These are phyloP conservation scores for Pseudogymnoascus sp. DNA, from an alignment of 2,329 filamentous ascomycete genomes.

Conservation along the genomic window DNA sequence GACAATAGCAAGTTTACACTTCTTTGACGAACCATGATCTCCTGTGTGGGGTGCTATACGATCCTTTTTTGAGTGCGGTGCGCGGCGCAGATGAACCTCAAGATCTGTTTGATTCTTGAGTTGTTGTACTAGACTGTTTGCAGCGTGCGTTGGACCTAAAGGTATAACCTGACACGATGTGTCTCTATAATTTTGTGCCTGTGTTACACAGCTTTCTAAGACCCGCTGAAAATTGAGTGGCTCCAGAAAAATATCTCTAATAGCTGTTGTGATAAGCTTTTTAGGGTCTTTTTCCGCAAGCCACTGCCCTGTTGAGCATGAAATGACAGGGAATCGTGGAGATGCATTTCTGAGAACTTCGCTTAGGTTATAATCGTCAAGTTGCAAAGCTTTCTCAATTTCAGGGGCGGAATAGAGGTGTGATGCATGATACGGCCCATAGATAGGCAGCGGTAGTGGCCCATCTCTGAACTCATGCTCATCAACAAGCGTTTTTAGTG, in stretches of 20 bases:
- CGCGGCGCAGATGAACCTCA: constrained; percentile 36
- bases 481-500: constrained; percentile 37
- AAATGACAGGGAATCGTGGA: constrained; percentile 43
- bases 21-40: constrained; percentile 39
- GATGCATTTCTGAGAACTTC: constrained; percentile 35
- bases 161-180: constrained; percentile 39
- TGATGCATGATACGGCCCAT: constrained; percentile 49
- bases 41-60: constrained; percentile 26
- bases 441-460: constrained; percentile 43
- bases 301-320: constrained; percentile 39
- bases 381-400: constrained; percentile 38
- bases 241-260: constrained; percentile 43
- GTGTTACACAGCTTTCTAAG: constrained; percentile 39
- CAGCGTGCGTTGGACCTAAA: constrained; percentile 43
- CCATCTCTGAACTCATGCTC: constrained; percentile 33
- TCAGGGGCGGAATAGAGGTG: constrained; percentile 42
- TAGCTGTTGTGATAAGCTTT: constrained; percentile 25
- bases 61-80: constrained; percentile 20
- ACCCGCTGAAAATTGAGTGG: constrained; percentile 41
- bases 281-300: constrained; percentile 15
- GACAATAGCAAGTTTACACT: constrained; percentile 74
- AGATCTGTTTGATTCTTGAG: constrained; percentile 36
- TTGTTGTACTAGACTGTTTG: constrained; percentile 37
- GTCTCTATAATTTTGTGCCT: constrained; percentile 34
- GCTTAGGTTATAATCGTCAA: constrained; percentile 34